Conservation (phyloP, 2,329 filamentous ascomycete genomes). For the Chrysoporthe austroafricana region DNA sequence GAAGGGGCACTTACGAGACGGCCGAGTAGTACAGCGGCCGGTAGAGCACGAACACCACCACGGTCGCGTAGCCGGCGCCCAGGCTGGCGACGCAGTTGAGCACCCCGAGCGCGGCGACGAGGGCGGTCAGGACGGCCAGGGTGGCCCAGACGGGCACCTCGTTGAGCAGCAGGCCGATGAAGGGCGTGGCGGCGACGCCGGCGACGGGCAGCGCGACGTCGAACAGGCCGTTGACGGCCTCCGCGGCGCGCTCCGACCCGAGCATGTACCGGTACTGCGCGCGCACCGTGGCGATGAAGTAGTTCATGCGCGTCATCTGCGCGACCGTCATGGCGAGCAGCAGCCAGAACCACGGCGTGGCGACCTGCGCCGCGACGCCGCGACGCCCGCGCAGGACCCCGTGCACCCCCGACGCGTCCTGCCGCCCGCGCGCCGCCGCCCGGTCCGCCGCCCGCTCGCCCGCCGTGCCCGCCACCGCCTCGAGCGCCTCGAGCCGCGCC, state of each 20-base stretch:
- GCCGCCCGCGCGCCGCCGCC: conserved; percentile 57
- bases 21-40: conserved; percentile 78
- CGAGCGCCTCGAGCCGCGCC: conserved; percentile 64
- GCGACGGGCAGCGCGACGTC: conserved; percentile 64
- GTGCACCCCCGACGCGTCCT: conserved; percentile 68
- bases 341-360: conserved; percentile 72
- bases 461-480: conserved; percentile 61
- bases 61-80: conserved; percentile 68
- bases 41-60: conserved; percentile 71
- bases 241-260: conserved; percentile 44
- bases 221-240: conserved; percentile 47
- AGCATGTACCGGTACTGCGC: conserved; percentile 73
- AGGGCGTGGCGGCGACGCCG: conserved; percentile 70
- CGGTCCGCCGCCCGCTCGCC: conserved; percentile 59
- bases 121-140: conserved; percentile 59
- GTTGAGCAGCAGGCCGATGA: conserved; percentile 73
- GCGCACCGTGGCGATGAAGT: conserved; percentile 67
- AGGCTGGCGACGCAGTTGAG: conserved; percentile 57
- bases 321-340: conserved; percentile 66
- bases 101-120: conserved; percentile 65
- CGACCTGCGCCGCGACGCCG: conserved; percentile 63
- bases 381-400: conserved; percentile 70
- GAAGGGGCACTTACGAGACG: conserved; percentile 55
- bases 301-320: conserved; percentile 72
- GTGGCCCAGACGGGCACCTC: conserved; percentile 65